phyloP scores from a whole-genome alignment of 305 asterid genomes.

The Fraxinus nigra region DNA sequence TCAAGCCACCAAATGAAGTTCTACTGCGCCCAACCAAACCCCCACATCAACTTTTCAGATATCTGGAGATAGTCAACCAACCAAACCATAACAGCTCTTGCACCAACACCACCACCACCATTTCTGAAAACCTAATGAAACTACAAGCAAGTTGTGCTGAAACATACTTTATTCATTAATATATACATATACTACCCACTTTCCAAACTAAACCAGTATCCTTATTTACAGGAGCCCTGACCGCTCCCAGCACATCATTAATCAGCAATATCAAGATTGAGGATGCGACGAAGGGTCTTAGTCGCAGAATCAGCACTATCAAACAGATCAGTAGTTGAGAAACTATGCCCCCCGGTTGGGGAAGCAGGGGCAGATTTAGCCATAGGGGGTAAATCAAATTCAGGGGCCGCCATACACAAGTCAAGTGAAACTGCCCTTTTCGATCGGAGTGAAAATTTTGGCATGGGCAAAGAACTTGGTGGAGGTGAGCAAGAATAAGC shows the following conservation, averaged over 20 bases:
- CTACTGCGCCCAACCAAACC: slow-evolving; percentile 8
- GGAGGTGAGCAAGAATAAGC: slow-evolving; percentile 86
- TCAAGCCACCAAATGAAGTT: slow-evolving; percentile 24
- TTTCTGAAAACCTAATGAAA: slow-evolving; percentile 19
- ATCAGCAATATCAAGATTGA: slow-evolving; percentile 72
- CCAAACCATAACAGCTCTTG: slow-evolving; percentile 38
- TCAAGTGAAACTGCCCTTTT: slow-evolving; percentile 73
- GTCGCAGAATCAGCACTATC: slow-evolving; percentile 66
- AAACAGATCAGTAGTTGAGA: slow-evolving; percentile 41
- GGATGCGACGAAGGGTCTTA: slow-evolving; percentile 83
- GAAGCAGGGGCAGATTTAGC: slow-evolving; percentile 88
- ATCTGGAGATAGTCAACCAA: slow-evolving; percentile 36
- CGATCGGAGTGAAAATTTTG: slow-evolving; percentile 64
- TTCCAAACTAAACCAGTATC: slow-evolving; percentile 27
- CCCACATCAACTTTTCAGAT: slow-evolving; percentile 7
- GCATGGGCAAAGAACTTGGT: slow-evolving; percentile 89
- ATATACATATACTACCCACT: slow-evolving; percentile 37
- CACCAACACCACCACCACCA: slow-evolving; percentile 25
- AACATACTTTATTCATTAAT: slow-evolving; percentile 41
- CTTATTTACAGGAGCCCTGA: slow-evolving; percentile 42
- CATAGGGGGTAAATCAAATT: slow-evolving; percentile 41
- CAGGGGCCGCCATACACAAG: slow-evolving; percentile 44
- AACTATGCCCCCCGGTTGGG: slow-evolving; percentile 61
- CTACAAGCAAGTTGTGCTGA: slow-evolving; percentile 25
- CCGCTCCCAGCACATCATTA: slow-evolving; percentile 45